Evolutionary conservation across 148 eudicot species (phyloP).

Genomic region (Pouteria glomerata): DNA sequence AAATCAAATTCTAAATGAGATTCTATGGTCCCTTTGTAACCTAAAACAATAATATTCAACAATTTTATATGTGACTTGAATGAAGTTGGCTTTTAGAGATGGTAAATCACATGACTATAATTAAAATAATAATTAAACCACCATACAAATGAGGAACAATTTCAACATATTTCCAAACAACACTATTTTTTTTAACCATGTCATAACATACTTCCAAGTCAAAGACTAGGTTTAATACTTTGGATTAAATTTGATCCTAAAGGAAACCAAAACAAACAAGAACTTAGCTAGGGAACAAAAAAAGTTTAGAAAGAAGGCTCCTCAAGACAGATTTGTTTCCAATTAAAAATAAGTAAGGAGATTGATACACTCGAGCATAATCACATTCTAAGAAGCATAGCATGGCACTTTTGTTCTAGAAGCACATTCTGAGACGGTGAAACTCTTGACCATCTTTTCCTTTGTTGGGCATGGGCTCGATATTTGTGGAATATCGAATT

Average conservation of each 20-base stretch:
- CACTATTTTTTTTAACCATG: not conserved
- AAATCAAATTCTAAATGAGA: not conserved
- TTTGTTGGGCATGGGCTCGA: no score
- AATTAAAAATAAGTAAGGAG: not conserved
- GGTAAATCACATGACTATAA: not conserved
- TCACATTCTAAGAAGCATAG: not conserved
- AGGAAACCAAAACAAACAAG: not conserved
- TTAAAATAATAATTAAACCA: not conserved
- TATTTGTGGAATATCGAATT: no score
- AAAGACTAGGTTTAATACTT: not conserved
- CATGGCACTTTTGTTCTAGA: not conserved
- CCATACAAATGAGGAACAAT: not conserved
- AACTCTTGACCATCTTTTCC: no score
- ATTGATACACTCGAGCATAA: not conserved
- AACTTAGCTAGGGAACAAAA: not conserved
- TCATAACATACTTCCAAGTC: not conserved
- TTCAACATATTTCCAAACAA: not conserved
- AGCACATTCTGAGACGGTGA: no score
- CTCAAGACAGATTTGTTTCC: not conserved
- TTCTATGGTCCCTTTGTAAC: not conserved
- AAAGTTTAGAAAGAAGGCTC: not conserved
- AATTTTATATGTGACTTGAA: not conserved
- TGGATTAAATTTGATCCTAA: not conserved
- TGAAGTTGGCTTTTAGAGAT: not conserved
- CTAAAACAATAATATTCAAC: not conserved